A percentile compares a stretch with the other conserved stretches of the same genome.
These are phyloP conservation scores for Neurospora crassa DNA, from an alignment of 2,329 filamentous ascomycete genomes.

Conservation along the genomic window DNA sequence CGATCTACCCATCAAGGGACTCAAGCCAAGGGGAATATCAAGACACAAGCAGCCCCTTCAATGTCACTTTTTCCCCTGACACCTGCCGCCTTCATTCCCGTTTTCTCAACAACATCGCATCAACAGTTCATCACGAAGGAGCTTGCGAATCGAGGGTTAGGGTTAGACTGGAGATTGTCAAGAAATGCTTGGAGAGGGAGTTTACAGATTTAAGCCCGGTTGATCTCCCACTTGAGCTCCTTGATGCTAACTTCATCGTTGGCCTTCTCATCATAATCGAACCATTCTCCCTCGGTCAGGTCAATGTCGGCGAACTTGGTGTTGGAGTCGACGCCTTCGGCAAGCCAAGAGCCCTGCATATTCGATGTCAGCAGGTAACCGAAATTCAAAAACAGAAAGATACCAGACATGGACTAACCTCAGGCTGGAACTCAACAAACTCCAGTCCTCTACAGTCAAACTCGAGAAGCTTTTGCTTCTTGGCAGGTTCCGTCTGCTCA, in stretches of 20 bases:
- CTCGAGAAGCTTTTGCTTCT: slow-evolving; percentile 69
- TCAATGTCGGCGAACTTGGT: slow-evolving; percentile 80
- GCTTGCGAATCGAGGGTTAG: neutral
- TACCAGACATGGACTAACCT: slow-evolving; percentile 43
- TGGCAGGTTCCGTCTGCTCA: slow-evolving; percentile 60
- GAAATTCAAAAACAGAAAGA: no score
- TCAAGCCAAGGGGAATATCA: neutral
- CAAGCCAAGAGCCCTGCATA: slow-evolving; percentile 75
- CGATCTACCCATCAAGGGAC: neutral
- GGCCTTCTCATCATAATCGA: slow-evolving; percentile 92
- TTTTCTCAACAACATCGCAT: neutral
- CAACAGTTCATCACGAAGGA: neutral
- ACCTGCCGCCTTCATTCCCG: neutral
- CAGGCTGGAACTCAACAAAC: slow-evolving; percentile 81
- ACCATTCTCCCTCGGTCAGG: slow-evolving; percentile 87
- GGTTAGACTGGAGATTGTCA: neutral
- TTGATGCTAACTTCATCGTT: slow-evolving; percentile 88
- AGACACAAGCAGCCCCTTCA: neutral
- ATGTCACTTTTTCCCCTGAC: no score
- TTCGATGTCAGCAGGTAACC: slow-evolving; percentile 3
- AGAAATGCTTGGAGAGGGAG: neutral
- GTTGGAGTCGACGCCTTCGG: slow-evolving; percentile 67
- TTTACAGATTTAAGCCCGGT: slow-evolving; percentile 46
- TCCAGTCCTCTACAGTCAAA: slow-evolving; percentile 93
- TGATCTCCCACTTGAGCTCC: slow-evolving; percentile 79